Evolutionary conservation across 352 stramenopile species (phyloP).

Genomic region (Saprolegnia parasitica): DNA sequence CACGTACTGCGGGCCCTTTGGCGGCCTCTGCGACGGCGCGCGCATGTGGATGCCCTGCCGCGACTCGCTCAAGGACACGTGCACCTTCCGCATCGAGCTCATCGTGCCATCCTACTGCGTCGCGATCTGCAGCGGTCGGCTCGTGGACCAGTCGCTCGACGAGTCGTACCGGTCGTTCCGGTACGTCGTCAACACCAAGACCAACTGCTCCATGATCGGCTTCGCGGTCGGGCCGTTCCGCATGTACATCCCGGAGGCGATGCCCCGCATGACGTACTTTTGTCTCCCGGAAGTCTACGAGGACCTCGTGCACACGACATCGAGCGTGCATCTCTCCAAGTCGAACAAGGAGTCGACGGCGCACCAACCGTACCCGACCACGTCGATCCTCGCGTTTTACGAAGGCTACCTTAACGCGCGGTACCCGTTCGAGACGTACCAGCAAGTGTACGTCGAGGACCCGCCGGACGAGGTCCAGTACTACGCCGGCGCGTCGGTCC

Average conservation of each 20-base stretch:
- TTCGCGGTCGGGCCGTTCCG: conserved; percentile 78
- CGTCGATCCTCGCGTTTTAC: conserved; percentile 75
- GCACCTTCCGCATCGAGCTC: conserved; percentile 66
- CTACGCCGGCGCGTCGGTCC: conserved; percentile 56
- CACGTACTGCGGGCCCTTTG: conserved; percentile 78
- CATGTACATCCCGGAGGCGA: conserved; percentile 66
- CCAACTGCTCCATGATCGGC: conserved; percentile 71
- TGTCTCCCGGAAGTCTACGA: conserved; percentile 69
- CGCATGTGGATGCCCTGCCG: conserved; percentile 82
- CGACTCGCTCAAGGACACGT: conserved; percentile 67
- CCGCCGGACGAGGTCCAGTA: conserved; percentile 65
- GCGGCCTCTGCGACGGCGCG: conserved; percentile 71
- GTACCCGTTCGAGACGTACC: conserved; percentile 84
- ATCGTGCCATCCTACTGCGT: conserved; percentile 79
- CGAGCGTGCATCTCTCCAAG: conserved; percentile 37
- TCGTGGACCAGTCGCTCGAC: conserved; percentile 77
- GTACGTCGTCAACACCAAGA: conserved; percentile 77
- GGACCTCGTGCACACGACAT: conserved; percentile 69
- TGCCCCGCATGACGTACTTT: conserved; percentile 82
- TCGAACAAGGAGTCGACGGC: conserved; percentile 3
- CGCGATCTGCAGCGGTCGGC: conserved; percentile 73
- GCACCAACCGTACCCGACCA: background rate
- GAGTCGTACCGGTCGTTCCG: conserved; percentile 62
- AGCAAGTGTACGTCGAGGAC: conserved; percentile 84
- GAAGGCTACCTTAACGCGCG: conserved; percentile 58